Evolutionary conservation across 1,284 basidiomycete species (phyloP).

Genomic region (Volvariella volvacea): DNA sequence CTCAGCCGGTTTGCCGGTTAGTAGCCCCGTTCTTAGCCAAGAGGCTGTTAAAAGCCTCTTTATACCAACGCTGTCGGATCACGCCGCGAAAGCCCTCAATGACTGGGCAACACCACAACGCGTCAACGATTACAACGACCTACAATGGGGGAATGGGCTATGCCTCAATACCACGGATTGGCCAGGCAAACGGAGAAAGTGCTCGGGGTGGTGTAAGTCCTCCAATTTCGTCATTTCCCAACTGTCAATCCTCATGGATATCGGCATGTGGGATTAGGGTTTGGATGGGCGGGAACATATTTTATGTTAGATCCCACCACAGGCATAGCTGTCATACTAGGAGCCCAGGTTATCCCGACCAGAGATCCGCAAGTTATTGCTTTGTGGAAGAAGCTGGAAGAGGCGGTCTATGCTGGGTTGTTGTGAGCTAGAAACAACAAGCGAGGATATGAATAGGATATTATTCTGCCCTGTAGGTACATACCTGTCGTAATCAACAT

Average conservation of each 20-base stretch:
- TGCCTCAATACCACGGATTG: constrained; percentile 17
- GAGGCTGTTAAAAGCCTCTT: constrained; percentile 14
- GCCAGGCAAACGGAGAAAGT: constrained; percentile 17
- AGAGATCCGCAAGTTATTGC: constrained; percentile 14
- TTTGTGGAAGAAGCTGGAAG: constrained; percentile 15
- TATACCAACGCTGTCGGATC: constrained; percentile 8
- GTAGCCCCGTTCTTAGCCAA: constrained; percentile 12
- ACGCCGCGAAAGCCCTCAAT: constrained; percentile 6
- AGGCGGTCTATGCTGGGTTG: constrained; percentile 13
- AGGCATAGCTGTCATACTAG: constrained; percentile 23
- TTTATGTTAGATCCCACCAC: constrained; percentile 24
- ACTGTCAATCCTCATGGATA: not conserved
- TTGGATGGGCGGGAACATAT: constrained; percentile 23
- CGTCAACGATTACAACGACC: constrained; percentile 5
- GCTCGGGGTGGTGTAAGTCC: constrained; percentile 17
- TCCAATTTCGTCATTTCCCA: not conserved
- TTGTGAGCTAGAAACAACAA: no score
- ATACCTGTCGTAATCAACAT: no score
- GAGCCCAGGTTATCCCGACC: constrained; percentile 20
- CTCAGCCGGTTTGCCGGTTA: constrained; percentile 10
- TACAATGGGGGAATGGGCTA: constrained; percentile 18
- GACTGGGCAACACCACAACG: constrained; percentile 7
- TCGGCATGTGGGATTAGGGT: constrained; percentile 15
- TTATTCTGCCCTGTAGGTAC: no score
- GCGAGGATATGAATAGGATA: no score